Conservation (phyloP, 2,329 filamentous ascomycete genomes). For the Clonostachys byssicola region DNA sequence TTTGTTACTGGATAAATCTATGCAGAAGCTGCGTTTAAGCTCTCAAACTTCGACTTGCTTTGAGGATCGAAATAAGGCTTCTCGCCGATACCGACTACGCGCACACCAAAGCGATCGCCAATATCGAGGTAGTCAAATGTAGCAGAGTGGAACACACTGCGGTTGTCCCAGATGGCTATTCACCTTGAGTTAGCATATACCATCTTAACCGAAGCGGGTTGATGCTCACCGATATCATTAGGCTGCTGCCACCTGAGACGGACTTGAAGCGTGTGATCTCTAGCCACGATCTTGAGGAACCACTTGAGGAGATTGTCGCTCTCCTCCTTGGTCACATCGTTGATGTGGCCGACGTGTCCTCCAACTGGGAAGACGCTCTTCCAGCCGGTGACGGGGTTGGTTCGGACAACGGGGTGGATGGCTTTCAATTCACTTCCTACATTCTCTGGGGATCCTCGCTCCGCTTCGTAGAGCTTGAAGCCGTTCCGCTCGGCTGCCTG, state of each 20-base stretch:
- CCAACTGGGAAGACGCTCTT: constrained; percentile 40
- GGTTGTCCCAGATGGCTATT: constrained; percentile 57
- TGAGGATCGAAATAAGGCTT: constrained; percentile 47
- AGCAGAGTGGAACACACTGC: constrained; percentile 52
- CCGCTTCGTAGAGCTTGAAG: constrained; percentile 22
- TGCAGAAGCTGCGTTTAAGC: not conserved
- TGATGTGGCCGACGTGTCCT: constrained; percentile 33
- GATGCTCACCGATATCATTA: constrained; percentile 27
- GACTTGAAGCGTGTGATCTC: constrained; percentile 45
- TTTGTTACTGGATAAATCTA: not conserved
- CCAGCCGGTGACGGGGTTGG: constrained; percentile 61
- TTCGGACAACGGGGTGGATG: constrained; percentile 52
- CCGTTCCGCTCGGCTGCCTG: constrained; percentile 18
- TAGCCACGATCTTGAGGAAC: constrained; percentile 32
- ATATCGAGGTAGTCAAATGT: constrained; percentile 52
- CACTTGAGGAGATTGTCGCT: constrained; percentile 33
- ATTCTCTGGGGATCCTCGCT: constrained; percentile 33
- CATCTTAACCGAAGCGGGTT: too few relatives aligned
- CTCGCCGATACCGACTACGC: constrained; percentile 51
- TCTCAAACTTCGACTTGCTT: constrained; percentile 35
- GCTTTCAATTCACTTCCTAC: constrained; percentile 40
- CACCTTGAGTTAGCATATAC: not conserved
- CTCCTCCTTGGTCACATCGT: constrained; percentile 35
- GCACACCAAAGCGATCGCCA: constrained; percentile 44
- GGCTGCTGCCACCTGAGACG: constrained; percentile 37